Percentiles rank a stretch among this genome's conserved stretches.
Evolutionary conservation across 768 basidiomycete species (phyloP).

Genomic region (Leucocoprinus birnbaumii): DNA sequence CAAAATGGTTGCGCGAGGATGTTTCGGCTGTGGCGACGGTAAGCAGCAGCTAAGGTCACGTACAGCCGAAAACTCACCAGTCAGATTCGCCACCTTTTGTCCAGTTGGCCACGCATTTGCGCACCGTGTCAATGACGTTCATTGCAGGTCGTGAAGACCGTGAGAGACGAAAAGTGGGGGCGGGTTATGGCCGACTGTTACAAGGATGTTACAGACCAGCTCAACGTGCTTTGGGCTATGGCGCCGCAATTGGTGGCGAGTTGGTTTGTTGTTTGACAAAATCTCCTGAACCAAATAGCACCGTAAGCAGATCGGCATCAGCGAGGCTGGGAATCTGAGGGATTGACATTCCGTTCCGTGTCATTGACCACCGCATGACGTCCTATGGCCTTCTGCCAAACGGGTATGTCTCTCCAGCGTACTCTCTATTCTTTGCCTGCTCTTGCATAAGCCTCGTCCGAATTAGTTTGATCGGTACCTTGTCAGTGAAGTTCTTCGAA

Average conservation of each 20-base stretch:
- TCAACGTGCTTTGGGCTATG: constrained; percentile 7
- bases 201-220: not conserved
- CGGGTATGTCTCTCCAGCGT: too few species aligned
- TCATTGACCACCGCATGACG: too few species aligned
- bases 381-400: too few species aligned
- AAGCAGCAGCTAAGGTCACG: constrained; percentile 13
- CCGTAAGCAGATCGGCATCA: not conserved
- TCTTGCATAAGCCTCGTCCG: too few species aligned
- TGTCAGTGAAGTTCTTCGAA: too few species aligned
- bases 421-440: too few species aligned
- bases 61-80: constrained; percentile 43
- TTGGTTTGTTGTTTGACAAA: constrained; percentile 1
- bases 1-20: constrained; percentile 60
- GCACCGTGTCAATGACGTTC: constrained; percentile 59
- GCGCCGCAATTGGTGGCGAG: constrained; percentile 8
- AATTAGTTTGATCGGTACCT: too few species aligned
- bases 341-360: too few species aligned
- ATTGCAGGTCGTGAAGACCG: constrained; percentile 27
- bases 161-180: not conserved
- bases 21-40: constrained; percentile 49
- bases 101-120: constrained; percentile 51
- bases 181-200: not conserved
- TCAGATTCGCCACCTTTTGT: constrained; percentile 55
- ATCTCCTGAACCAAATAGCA: not conserved
- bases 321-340: too few species aligned